phyloP scores from a whole-genome alignment of 2,329 filamentous ascomycete genomes.

The Myriosclerotinia duriaeana region DNA sequence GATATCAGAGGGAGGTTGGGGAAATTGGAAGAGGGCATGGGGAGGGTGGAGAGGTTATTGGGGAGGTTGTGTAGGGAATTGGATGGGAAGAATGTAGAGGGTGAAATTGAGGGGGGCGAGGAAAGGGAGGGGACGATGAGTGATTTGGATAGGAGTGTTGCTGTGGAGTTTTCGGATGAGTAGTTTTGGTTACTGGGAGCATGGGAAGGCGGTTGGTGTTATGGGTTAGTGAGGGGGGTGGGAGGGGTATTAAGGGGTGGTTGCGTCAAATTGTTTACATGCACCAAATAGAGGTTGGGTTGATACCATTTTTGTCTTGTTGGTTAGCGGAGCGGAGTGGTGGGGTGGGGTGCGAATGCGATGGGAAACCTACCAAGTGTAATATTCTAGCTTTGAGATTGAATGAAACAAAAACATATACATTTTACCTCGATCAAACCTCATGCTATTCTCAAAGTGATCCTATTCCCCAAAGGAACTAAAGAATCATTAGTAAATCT shows the following conservation, averaged over 20 bases:
- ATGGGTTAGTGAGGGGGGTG: neutral
- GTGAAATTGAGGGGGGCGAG: neutral
- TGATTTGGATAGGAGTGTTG: slow-evolving; percentile 33
- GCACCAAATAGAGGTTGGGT: slow-evolving; percentile 9
- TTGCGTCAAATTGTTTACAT: slow-evolving; percentile 5
- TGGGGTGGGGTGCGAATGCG: neutral
- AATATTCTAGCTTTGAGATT: neutral
- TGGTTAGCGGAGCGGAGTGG: neutral
- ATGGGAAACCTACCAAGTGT: too few relatives aligned
- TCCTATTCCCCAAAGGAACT: too few relatives aligned
- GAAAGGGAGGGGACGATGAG: slow-evolving; percentile 26
- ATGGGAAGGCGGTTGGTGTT: neutral
- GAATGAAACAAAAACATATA: neutral
- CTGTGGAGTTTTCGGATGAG: slow-evolving; percentile 27
- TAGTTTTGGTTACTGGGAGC: neutral
- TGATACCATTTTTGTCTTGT: neutral
- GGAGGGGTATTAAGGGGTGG: neutral
- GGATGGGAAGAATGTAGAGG: slow-evolving; percentile 22
- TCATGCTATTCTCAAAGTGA: too few relatives aligned
- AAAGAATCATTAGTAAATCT: too few relatives aligned
- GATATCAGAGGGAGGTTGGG: slow-evolving; percentile 32
- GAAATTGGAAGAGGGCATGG: slow-evolving; percentile 33
- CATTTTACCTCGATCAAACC: too few relatives aligned
- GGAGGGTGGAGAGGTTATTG: slow-evolving; percentile 37
- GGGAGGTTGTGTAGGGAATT: slow-evolving; percentile 33